Evolutionary conservation across 768 basidiomycete genomes (phyloP).

Genomic region (Pleurotus eryngii): DNA sequence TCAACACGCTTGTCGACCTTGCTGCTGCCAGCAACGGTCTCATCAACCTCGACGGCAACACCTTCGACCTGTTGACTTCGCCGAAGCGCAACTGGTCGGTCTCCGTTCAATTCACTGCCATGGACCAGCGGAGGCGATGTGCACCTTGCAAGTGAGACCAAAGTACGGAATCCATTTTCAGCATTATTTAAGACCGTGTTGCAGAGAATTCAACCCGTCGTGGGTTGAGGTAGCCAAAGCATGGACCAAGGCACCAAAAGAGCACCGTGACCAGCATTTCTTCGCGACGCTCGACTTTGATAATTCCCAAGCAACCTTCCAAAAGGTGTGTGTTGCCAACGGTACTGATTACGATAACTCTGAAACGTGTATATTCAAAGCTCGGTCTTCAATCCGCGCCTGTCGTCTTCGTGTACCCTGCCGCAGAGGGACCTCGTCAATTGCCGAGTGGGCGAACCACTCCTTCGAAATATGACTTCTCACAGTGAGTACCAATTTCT

Average conservation of each 20-base stretch:
- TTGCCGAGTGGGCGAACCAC: constrained; percentile 51
- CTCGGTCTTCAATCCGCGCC: constrained; percentile 84
- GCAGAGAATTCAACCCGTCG: constrained; percentile 81
- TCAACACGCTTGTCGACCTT: constrained; percentile 61
- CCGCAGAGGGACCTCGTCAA: constrained; percentile 66
- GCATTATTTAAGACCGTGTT: constrained; percentile 7
- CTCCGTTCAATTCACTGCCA: constrained; percentile 85
- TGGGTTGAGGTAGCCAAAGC: constrained; percentile 80
- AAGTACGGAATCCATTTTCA: background rate
- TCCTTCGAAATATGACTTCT: constrained; percentile 76
- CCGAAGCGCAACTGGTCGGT: constrained; percentile 84
- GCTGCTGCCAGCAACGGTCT: constrained; percentile 74
- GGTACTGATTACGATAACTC: constrained; percentile 1
- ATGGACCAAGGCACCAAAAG: constrained; percentile 64
- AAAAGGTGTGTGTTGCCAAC: constrained; percentile 52
- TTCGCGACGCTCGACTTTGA: constrained; percentile 92
- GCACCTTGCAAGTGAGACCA: constrained; percentile 82
- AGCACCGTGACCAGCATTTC: constrained; percentile 79
- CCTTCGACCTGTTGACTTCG: constrained; percentile 75
- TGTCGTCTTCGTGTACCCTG: constrained; percentile 71
- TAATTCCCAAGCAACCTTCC: constrained; percentile 70
- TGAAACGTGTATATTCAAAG: constrained; percentile 33
- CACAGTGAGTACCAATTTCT: constrained; percentile 43
- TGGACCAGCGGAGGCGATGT: constrained; percentile 79
- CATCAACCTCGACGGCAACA: constrained; percentile 72